Percentiles rank a stretch among this genome's conserved stretches.
Conservation (phyloP, 2,329 filamentous ascomycete genomes). For the Pseudodiploospora longispora region DNA sequence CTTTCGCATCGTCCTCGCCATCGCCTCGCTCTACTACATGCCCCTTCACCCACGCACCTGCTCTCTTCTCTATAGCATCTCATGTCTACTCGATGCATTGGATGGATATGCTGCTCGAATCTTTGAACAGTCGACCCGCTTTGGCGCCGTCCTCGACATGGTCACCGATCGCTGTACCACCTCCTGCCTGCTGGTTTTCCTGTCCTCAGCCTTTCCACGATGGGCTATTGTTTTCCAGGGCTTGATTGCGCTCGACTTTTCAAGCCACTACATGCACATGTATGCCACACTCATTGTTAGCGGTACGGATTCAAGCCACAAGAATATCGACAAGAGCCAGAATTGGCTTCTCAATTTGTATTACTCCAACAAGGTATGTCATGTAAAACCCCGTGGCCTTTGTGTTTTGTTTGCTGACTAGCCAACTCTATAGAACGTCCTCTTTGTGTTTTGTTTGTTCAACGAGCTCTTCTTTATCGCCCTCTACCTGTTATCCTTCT, state of each 20-base stretch:
- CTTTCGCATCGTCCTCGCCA: conserved; percentile 67
- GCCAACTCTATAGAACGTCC: conserved; percentile 55
- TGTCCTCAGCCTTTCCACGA: conserved; percentile 87
- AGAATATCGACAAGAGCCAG: conserved; percentile 81
- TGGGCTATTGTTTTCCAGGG: conserved; percentile 94
- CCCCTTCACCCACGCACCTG: conserved; percentile 95
- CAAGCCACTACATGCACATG: conserved; percentile 99
- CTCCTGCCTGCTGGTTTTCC: conserved; percentile 86
- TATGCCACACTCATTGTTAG: conserved; percentile 88
- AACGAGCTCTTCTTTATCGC: conserved; percentile 99
- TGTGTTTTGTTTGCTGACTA: neutral
- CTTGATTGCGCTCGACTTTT: conserved; percentile 83
- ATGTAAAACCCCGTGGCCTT: conserved; percentile 8
- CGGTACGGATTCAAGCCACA: conserved; percentile 74
- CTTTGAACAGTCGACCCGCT: conserved; percentile 88
- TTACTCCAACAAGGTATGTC: conserved; percentile 84
- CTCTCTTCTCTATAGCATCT: conserved; percentile 83
- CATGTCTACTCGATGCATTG: conserved; percentile 88
- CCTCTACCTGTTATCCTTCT: conserved; percentile 95
- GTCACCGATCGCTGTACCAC: conserved; percentile 98
- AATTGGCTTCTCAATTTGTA: conserved; percentile 91
- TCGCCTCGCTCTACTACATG: conserved; percentile 98
- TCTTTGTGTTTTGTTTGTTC: conserved; percentile 82
- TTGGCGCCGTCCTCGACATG: conserved; percentile 97
- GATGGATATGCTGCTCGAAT: conserved; percentile 77